A percentile compares a stretch with the other conserved stretches of the same genome.
phyloP scores from a whole-genome alignment of 768 basidiomycete species.

The Naematelia encephala region DNA sequence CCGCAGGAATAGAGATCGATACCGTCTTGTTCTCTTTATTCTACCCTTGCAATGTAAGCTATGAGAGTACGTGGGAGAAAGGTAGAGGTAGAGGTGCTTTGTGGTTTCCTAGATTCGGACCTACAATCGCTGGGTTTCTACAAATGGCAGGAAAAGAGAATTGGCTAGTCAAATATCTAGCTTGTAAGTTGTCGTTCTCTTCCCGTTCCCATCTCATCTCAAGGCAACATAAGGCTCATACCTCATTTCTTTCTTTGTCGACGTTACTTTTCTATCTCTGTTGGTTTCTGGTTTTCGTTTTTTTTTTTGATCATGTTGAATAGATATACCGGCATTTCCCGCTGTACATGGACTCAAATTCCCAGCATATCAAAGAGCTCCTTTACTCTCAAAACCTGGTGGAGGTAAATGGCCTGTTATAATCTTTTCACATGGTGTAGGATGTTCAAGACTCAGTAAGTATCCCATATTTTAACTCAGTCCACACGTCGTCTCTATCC shows the following conservation, averaged over 20 bases:
- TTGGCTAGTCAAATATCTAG: constrained; percentile 6
- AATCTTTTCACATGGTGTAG: constrained; percentile 78
- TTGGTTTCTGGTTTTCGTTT: too few species aligned
- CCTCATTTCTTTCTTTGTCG: too few species aligned
- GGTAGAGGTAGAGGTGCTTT: constrained; percentile 5
- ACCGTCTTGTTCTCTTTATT: constrained; percentile 21
- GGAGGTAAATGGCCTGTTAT: constrained; percentile 58
- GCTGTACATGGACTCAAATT: constrained; percentile 23
- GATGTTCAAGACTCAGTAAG: constrained; percentile 59
- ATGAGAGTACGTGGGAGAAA: background rate
- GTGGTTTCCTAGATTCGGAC: constrained; percentile 17
- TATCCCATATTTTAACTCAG: too few species aligned
- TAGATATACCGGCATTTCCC: constrained; percentile 14
- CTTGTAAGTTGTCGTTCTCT: constrained; percentile 14
- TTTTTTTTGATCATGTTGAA: too few species aligned
- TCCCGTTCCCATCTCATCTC: background rate
- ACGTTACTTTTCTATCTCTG: too few species aligned
- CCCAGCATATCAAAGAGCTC: constrained; percentile 17
- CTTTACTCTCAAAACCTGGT: background rate
- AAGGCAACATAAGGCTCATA: background rate
- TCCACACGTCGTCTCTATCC: too few species aligned
- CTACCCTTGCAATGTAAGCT: constrained; percentile 14
- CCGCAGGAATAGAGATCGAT: constrained; percentile 20
- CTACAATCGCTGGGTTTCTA: constrained; percentile 18
- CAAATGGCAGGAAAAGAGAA: constrained; percentile 16